Conservation (phyloP, 2,329 filamentous ascomycete species). For the Hymenoscyphus albidus region DNA sequence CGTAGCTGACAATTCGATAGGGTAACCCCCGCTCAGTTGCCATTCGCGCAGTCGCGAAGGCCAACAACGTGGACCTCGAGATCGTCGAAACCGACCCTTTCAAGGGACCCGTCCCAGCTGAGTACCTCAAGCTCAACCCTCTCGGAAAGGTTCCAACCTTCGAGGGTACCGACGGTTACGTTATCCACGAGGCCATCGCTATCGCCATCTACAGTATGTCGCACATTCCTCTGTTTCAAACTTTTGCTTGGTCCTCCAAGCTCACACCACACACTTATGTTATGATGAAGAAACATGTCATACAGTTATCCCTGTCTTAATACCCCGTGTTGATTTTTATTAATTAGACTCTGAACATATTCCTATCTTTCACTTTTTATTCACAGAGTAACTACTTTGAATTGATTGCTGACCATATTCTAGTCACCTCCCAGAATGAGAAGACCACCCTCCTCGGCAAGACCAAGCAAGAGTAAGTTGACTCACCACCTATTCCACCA, state of each 20-base stretch:
- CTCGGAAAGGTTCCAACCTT: slow-evolving; percentile 93
- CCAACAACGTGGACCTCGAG: slow-evolving; percentile 91
- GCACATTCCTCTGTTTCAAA: slow-evolving; percentile 2
- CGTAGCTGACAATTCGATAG: slow-evolving; percentile 44
- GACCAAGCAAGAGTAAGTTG: slow-evolving; percentile 91
- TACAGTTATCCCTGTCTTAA: slow-evolving; percentile 99
- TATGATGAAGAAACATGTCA: slow-evolving; percentile 54
- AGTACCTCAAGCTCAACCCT: slow-evolving; percentile 82
- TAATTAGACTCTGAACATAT: slow-evolving; percentile 72
- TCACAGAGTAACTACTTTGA: slow-evolving; percentile 15
- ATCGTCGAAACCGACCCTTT: slow-evolving; percentile 66
- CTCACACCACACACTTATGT: slow-evolving; percentile 17
- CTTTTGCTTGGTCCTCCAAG: not conserved
- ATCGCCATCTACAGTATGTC: slow-evolving; percentile 96
- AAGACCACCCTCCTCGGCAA: slow-evolving; percentile 99
- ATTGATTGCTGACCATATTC: slow-evolving; percentile 26
- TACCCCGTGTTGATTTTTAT: slow-evolving; percentile 77
- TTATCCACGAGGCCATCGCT: slow-evolving; percentile 84
- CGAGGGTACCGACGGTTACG: slow-evolving; percentile 85
- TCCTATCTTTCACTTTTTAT: slow-evolving; percentile 21
- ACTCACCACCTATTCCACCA: not conserved
- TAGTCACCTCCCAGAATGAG: slow-evolving; percentile 99
- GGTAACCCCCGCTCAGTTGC: slow-evolving; percentile 84
- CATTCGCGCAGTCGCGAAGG: slow-evolving; percentile 92
- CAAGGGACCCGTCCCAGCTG: slow-evolving; percentile 57